Evolutionary conservation across 441 rosid genomes (phyloP), one percentile per base, ranked within the genome.

Genomic region (Gossypium aridum): DNA sequence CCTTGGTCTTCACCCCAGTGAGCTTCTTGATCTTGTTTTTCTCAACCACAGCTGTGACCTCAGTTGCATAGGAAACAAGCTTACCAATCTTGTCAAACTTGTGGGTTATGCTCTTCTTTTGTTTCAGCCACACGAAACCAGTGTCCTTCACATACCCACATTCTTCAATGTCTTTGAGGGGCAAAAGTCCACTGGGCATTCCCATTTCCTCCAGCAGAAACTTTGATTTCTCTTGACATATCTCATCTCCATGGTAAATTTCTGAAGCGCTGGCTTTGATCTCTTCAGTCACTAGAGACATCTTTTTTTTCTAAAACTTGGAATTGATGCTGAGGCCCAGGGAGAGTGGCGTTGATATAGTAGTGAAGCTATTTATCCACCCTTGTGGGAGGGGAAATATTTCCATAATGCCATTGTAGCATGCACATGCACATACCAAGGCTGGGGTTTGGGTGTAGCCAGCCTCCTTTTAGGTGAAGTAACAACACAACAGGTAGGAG

Each of bases 51-150:
- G 99, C 98, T 0, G 97, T 93, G 77, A 95, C 93, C 59, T 90
- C 97, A 0, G 94, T 72, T 53, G 80, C 92, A 71, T 95, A 93
- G 67, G 77, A 45, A 3, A 81, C 91, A 4, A 71, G 86, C 83
- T 77, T 93, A 14, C 91, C 90, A 7, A 95, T 83, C 81, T 90
- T 80, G 10, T 88, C 91, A 17, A 95, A 95, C 84, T 91, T 95
- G 89, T 93, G 99, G 61, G 85, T 87, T 55, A 74, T 74, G 86
- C 86, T 85, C 83, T 89, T 86, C 88, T 90, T 93, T 75, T 95
- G 99, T 83, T 89, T 95, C 37, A 95, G 87, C 99, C 99, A 95
- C 25, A 95, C 99, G 70, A 88, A 82, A 0, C 99, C 99, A 1
- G 98, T 84, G 64, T 92, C 97, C 78, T 80, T 85, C 70, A 90